Evolutionary conservation across 1,139 yeast genomes (phyloP).

Genomic region (Protomyces lactucae-debilis): DNA sequence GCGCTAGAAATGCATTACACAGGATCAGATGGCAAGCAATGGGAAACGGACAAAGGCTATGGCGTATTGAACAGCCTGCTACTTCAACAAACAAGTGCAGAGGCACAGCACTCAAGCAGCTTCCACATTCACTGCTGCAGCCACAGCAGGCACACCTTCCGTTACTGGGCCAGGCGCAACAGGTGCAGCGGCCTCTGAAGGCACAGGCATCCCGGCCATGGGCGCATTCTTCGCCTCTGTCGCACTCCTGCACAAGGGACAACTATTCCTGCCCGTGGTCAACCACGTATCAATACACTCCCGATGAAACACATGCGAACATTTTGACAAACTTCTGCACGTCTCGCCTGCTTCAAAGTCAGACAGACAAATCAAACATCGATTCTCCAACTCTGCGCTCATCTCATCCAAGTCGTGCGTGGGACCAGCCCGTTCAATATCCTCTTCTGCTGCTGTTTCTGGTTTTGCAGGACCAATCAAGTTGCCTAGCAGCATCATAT

Average conservation of each 20-base stretch:
- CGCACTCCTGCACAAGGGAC: slow-evolving; percentile 48
- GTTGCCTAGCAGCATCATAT: slow-evolving; percentile 45
- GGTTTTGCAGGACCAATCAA: slow-evolving; percentile 48
- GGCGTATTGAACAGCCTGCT: no score
- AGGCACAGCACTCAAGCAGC: no score
- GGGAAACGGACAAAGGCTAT: no score
- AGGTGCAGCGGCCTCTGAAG: background rate
- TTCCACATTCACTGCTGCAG: no score
- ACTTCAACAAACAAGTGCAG: no score
- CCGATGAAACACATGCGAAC: slow-evolving; percentile 51
- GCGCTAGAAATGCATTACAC: background rate
- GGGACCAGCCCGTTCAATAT: slow-evolving; percentile 44
- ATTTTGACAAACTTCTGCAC: slow-evolving; percentile 45
- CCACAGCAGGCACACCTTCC: no score
- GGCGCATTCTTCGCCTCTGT: slow-evolving; percentile 10
- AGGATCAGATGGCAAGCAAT: no score
- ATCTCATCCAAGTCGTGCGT: slow-evolving; percentile 31
- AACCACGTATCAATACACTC: slow-evolving; percentile 58
- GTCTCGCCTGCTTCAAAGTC: slow-evolving; percentile 47
- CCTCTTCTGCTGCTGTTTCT: slow-evolving; percentile 45
- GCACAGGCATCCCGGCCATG: background rate
- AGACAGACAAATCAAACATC: slow-evolving; percentile 51
- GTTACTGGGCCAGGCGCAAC: background rate
- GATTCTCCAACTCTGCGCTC: slow-evolving; percentile 35
- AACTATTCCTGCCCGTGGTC: slow-evolving; percentile 50